Evolutionary conservation across 352 stramenopile species (phyloP), one percentile per base, ranked within the genome.

Genomic region (Globisporangium irregulare): DNA sequence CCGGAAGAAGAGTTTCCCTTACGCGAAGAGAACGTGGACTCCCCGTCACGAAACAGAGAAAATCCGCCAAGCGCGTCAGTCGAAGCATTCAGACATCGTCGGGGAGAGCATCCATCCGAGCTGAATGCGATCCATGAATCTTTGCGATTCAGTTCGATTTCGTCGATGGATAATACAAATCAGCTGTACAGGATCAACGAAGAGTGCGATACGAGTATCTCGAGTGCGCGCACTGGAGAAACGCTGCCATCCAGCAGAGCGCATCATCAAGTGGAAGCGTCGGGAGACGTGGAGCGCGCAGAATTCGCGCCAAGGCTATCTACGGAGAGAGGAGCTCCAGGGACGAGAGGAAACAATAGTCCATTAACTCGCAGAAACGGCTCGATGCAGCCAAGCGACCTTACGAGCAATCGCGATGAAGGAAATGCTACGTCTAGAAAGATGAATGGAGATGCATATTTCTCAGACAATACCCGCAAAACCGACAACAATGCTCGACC

Each of bases 111-210:
- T 34, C 10, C 38, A 3, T 48, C 64, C 3, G 55, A 69, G 55
- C 43, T 69, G 8, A 53, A 55, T 15, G 46, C 41, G 56, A 69
- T 69, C 18, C 55, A 43, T 3, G 64, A 69, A 34, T 59, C 43
- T 18, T 51, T 43, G 48, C 64, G 56, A 34, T 59, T 64, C 34
- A 69, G 64, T 54, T 62, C 64, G 0, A 51, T 64, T 14, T 69
- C 64, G 43, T 41, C 56, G 10, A 29, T 62, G 10, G 63, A 68
- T 6, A 62, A 55, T 6, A n/a, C 27, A 24, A 69, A 46, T 15
- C 56, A 62, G 64, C 64, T 69, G 20, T 50, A 64, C 43, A 60
- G 57, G 22, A 64, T 69, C 64, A 69, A 51, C 2, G 64, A 69
- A 27, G 64, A 69, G 22, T 59, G 56, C 34, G 64, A 69, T 25